phyloP scores from a whole-genome alignment of 192 early-diverging fungal species.

The Dimargaris verticillata region DNA sequence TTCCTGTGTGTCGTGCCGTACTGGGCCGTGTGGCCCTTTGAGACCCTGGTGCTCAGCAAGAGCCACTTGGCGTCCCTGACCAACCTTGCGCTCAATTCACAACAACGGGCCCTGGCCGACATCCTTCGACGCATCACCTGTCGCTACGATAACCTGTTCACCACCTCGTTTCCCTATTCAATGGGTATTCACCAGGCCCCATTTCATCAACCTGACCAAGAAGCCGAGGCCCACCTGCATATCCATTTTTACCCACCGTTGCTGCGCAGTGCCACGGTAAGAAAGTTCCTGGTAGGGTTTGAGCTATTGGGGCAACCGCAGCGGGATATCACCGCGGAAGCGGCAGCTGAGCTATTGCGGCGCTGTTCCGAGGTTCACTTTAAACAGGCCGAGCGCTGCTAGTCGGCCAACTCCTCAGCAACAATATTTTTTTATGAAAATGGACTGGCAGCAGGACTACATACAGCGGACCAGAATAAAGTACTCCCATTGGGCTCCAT shows the following conservation, averaged over 20 bases:
- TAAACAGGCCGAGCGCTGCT: slow-evolving; percentile 16
- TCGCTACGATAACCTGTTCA: slow-evolving; percentile 86
- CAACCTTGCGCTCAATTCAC: slow-evolving; percentile 23
- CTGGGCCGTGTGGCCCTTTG: slow-evolving; percentile 96
- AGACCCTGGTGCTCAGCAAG: slow-evolving; percentile 70
- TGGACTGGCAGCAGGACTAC: too few species aligned
- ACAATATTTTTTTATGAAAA: too few species aligned
- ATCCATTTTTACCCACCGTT: slow-evolving; percentile 94
- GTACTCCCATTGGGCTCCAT: too few species aligned
- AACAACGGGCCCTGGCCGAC: slow-evolving; percentile 54
- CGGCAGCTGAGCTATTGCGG: slow-evolving; percentile 61
- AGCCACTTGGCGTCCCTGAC: slow-evolving; percentile 37
- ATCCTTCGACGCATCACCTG: slow-evolving; percentile 58
- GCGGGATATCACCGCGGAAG: slow-evolving; percentile 87
- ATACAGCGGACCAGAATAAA: too few species aligned
- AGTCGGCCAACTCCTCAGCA: too few species aligned
- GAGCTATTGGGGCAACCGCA: slow-evolving; percentile 89
- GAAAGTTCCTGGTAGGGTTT: slow-evolving; percentile 94
- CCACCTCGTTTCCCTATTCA: slow-evolving; percentile 84
- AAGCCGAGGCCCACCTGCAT: slow-evolving; percentile 57
- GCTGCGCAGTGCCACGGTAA: slow-evolving; percentile 71
- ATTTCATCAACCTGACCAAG: slow-evolving; percentile 31
- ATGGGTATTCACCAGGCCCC: slow-evolving; percentile 92
- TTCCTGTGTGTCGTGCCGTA: slow-evolving; percentile 82
- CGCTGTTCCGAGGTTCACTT: slow-evolving; percentile 42